A percentile compares a stretch with the other conserved stretches of the same genome.
These are phyloP conservation scores for Petunia hybrid DNA, from an alignment of 305 asterid genomes.

Conservation along the genomic window DNA sequence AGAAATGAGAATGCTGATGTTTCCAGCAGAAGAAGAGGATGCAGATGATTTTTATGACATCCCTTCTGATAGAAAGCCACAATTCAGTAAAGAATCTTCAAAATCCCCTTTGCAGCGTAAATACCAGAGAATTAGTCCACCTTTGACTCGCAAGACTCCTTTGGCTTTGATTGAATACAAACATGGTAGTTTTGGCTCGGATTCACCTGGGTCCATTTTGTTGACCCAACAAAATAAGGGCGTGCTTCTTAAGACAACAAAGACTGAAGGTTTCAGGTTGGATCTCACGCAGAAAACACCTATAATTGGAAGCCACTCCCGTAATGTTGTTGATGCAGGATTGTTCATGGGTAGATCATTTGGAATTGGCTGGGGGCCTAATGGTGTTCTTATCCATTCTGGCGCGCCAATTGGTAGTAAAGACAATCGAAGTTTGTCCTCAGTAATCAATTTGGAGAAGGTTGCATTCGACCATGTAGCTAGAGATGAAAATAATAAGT, in stretches of 20 bases:
- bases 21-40: constrained; percentile 71
- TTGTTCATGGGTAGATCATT: constrained; percentile 97
- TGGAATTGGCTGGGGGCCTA: constrained; percentile 99
- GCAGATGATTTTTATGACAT: constrained; percentile 50
- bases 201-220: constrained; percentile 73
- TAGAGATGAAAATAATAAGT: constrained; percentile 69
- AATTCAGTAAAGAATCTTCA: constrained; percentile 59
- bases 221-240: constrained; percentile 80
- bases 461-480: constrained; percentile 76
- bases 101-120: constrained; percentile 61
- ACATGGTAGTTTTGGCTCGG: constrained; percentile 69
- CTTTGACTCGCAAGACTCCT: constrained; percentile 78
- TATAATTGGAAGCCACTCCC: constrained; percentile 61
- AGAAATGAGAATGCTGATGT: constrained; percentile 78
- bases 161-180: constrained; percentile 80
- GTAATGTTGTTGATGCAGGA: constrained; percentile 85
- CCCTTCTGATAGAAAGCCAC: constrained; percentile 53
- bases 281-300: constrained; percentile 72
- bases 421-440: constrained; percentile 45
- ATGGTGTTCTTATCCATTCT: constrained; percentile 90
- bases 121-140: constrained; percentile 50
- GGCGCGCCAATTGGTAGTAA: constrained; percentile 81
- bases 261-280: constrained; percentile 77
- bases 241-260: constrained; percentile 54
- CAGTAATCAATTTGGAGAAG: constrained; percentile 79